Percentiles rank a stretch among this genome's conserved stretches.
Conservation (phyloP, 345 rosid genomes). For the Salix udensis region DNA sequence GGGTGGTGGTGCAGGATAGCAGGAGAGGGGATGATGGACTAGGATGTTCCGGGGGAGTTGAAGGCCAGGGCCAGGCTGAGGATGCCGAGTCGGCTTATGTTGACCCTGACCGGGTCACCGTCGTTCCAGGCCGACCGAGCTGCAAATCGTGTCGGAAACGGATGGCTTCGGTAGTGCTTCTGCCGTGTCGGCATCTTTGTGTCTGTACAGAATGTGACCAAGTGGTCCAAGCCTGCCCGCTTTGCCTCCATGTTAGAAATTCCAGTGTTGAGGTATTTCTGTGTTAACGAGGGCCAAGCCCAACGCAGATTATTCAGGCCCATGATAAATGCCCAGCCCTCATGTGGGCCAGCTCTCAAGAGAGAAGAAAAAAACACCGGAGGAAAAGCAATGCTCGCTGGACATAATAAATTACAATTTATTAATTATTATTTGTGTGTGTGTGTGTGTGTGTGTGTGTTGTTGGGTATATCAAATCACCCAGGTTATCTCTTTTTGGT, state of each 20-base stretch:
- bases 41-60: constrained; percentile 31
- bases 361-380: neutral
- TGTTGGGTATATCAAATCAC: neutral
- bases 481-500: neutral
- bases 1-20: constrained; percentile 36
- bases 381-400: constrained; percentile 4
- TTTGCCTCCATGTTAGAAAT: constrained; percentile 56
- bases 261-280: constrained; percentile 79
- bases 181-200: constrained; percentile 92
- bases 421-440: neutral
- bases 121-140: constrained; percentile 34
- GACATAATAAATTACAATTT: neutral
- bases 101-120: constrained; percentile 59
- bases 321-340: constrained; percentile 4
- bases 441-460: neutral
- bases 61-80: constrained; percentile 51
- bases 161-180: constrained; percentile 62
- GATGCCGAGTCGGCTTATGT: constrained; percentile 88
- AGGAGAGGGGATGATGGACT: constrained; percentile 37
- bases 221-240: constrained; percentile 62
- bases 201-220: constrained; percentile 69
- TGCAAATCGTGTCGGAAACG: constrained; percentile 59
- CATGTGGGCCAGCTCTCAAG: neutral
- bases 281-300: neutral
- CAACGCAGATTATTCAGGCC: neutral